A percentile compares a stretch with the other conserved stretches of the same genome.
Conservation (phyloP, 352 stramenopile species). For the Phytophthora agathidicida region DNA sequence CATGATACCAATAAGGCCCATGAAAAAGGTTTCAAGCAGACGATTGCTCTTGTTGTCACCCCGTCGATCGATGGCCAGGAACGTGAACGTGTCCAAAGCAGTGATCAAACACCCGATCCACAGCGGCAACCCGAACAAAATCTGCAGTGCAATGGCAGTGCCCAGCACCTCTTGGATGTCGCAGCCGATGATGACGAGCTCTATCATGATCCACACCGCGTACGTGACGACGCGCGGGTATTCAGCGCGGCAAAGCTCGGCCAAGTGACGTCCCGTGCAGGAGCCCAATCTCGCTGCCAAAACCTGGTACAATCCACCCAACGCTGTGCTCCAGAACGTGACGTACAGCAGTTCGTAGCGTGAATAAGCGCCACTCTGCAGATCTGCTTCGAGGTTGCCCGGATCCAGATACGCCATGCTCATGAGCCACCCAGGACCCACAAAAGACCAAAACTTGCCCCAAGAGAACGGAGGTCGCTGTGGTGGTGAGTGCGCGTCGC, state of each 20-base stretch:
- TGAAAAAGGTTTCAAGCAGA: slow-evolving; percentile 88
- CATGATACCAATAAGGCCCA: slow-evolving; percentile 91
- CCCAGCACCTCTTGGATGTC: slow-evolving; percentile 88
- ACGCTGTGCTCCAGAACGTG: slow-evolving; percentile 79
- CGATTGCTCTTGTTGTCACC: slow-evolving; percentile 46
- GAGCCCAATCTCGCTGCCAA: slow-evolving; percentile 87
- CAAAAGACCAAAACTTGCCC: slow-evolving; percentile 62
- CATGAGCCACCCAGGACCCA: slow-evolving; percentile 44
- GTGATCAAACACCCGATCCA: slow-evolving; percentile 80
- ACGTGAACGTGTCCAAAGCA: slow-evolving; percentile 88
- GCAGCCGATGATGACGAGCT: slow-evolving; percentile 88
- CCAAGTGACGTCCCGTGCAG: slow-evolving; percentile 86
- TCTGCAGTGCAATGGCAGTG: slow-evolving; percentile 79
- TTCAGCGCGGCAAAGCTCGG: slow-evolving; percentile 65
- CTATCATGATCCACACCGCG: slow-evolving; percentile 82
- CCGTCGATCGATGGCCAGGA: slow-evolving; percentile 81
- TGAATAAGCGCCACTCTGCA: slow-evolving; percentile 89
- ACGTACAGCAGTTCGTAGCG: slow-evolving; percentile 89
- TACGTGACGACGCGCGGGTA: slow-evolving; percentile 64
- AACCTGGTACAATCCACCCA: slow-evolving; percentile 89
- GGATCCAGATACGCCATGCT: slow-evolving; percentile 88
- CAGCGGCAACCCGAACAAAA: slow-evolving; percentile 74
- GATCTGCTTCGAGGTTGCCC: slow-evolving; percentile 92
- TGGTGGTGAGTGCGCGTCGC: background rate
- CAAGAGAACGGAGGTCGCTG: slow-evolving; percentile 52